phyloP scores from a whole-genome alignment of 805 yeast species.

The Kazachstania viticola region DNA sequence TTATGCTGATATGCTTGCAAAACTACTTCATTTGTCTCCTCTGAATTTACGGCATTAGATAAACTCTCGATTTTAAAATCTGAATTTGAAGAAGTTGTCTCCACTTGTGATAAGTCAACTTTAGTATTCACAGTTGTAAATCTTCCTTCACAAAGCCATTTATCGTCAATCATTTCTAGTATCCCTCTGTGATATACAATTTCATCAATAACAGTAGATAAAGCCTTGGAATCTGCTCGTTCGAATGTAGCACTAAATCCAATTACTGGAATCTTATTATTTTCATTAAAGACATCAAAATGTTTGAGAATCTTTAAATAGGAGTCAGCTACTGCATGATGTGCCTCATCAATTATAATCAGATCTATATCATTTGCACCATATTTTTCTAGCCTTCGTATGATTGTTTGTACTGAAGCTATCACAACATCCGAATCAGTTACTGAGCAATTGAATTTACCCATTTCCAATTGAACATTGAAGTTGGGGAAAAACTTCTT shows the following conservation, averaged over 20 bases:
- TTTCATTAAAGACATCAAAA: constrained; percentile 37
- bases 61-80: constrained; percentile 47
- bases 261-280: constrained; percentile 42
- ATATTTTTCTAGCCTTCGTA: constrained; percentile 37
- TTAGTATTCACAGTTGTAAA: constrained; percentile 47
- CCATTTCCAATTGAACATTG: constrained; percentile 62
- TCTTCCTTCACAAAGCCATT: constrained; percentile 59
- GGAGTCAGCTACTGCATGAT: constrained; percentile 70
- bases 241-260: constrained; percentile 87
- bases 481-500: constrained; percentile 36
- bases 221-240: constrained; percentile 56
- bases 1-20: constrained; percentile 41
- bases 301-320: constrained; percentile 48
- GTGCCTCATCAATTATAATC: constrained; percentile 83
- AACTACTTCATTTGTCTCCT: constrained; percentile 43
- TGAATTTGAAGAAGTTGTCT: constrained; percentile 28
- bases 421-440: constrained; percentile 50
- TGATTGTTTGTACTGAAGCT: constrained; percentile 65
- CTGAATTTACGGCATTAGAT: constrained; percentile 43
- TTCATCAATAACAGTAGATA: constrained; percentile 54
- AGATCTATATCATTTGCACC: constrained; percentile 47
- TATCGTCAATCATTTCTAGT: constrained; percentile 51
- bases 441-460: constrained; percentile 26
- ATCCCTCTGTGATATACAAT: constrained; percentile 61
- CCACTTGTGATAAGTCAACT: constrained; percentile 32